Base-by-base conservation (phyloP, 1,284 basidiomycete species). In the Ustilago sp. region DNA sequence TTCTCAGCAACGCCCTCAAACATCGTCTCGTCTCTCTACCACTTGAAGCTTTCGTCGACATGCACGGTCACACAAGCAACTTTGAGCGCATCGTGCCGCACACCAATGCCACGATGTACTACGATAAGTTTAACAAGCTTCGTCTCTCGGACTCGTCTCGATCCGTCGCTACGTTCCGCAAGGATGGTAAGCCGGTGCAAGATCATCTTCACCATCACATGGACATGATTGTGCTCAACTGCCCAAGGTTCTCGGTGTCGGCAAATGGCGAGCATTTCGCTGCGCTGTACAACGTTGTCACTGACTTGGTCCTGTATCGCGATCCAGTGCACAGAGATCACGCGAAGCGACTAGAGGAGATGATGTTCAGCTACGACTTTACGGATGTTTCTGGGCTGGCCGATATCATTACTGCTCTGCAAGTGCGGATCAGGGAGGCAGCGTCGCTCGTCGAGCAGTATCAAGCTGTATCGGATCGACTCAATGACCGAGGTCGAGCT, bases 281-380 rank as follows among this genome's bases (percentile, higher is more conserved):
- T 70, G 92, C 92, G 12, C 91, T 98, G 69, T 95, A 94, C 77
- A 92, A 92, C 83, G 91, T 97, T 72, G 91, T 97, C 74, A 94
- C 93, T 8, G 92, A 95, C 80, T 88, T 98, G 28, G 62, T 85
- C 17, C 90, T 97, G 12, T 95, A 96, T 86, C 92, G 93, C 38
- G 94, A 98, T 84, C 92, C 93, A 6, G 91, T 91, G 17, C 68
- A 79, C 53, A 69, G 76, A 34, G 83, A 83, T 53, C 83, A 82
- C 47, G 79, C 80, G 34, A 82, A 84, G 69, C 74, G 77, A 35
- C 77, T 84, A 38, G 93, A 98, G 87, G 92, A 91, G 28, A 90
- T 97, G 80, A 89, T 94, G 47, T 94, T 95, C 87, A 92, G 91
- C 41, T 95, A 96, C 86, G 95, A 98, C 87, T 94, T 96, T 81